These are phyloP conservation scores for Calonectria pseudoreteaudii DNA, from an alignment of 2,329 filamentous ascomycete genomes.

Conservation along the genomic window DNA sequence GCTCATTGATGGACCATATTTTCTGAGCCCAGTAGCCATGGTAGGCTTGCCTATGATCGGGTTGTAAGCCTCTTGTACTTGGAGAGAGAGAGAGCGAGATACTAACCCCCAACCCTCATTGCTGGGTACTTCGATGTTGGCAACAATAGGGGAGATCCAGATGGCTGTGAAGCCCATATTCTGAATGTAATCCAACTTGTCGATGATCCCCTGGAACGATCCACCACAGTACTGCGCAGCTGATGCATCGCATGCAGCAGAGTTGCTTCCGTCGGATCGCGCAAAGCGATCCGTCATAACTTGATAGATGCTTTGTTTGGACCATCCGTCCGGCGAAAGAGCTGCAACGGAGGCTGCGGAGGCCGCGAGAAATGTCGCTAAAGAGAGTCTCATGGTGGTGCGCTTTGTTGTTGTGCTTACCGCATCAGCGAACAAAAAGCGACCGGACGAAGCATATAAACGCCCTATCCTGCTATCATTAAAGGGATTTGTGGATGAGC, in stretches of 20 bases:
- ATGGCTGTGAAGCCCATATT: conserved; percentile 30
- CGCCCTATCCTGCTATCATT: not conserved
- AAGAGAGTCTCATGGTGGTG: conserved; percentile 22
- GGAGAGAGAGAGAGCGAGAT: not conserved
- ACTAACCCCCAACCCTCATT: conserved; percentile 22
- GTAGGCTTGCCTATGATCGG: conserved; percentile 22
- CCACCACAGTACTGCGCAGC: conserved; percentile 27
- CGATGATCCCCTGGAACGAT: conserved; percentile 24
- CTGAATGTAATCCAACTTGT: conserved; percentile 33
- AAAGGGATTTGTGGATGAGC: not conserved
- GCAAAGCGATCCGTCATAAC: conserved; percentile 30
- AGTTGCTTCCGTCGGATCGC: conserved; percentile 17
- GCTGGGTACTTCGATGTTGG: conserved; percentile 26
- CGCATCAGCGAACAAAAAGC: not conserved
- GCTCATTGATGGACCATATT: conserved; percentile 26
- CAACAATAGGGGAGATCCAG: conserved; percentile 32
- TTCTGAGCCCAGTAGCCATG: conserved; percentile 32
- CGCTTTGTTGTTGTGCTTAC: not conserved
- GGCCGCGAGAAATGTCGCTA: not conserved
- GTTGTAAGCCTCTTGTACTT: not conserved
- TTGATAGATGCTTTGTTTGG: conserved; percentile 30
- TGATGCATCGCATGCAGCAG: conserved; percentile 21
- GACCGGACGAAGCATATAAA: not conserved
- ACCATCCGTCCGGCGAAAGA: conserved; percentile 24
- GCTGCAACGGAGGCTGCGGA: conserved; percentile 11